Evolutionary conservation across 352 stramenopile genomes (phyloP).

Genomic region (Saprolegnia parasitica): DNA sequence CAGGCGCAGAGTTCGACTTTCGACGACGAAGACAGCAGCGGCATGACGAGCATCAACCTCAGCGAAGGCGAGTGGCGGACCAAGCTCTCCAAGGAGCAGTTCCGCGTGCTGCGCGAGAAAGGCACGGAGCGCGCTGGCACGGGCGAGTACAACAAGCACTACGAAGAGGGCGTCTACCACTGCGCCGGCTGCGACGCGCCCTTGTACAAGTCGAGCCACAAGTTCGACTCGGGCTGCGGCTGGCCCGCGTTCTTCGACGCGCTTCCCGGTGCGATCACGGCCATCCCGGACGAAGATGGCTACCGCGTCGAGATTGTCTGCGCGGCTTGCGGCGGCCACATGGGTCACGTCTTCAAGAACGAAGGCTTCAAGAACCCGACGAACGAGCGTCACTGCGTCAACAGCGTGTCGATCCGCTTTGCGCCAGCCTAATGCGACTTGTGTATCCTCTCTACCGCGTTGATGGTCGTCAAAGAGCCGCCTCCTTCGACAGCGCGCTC

Average conservation of each 20-base stretch:
- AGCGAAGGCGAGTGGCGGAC: constrained; percentile 81
- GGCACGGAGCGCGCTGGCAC: constrained; percentile 84
- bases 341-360: constrained; percentile 89
- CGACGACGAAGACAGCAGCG: too few relatives aligned
- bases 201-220: constrained; percentile 83
- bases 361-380: constrained; percentile 85
- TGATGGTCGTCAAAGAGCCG: too few relatives aligned
- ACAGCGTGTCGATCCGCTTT: constrained; percentile 87
- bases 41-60: constrained; percentile 36
- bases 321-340: constrained; percentile 83
- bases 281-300: constrained; percentile 62
- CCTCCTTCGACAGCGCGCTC: too few relatives aligned
- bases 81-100: constrained; percentile 71
- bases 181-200: constrained; percentile 84
- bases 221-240: constrained; percentile 88
- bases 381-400: constrained; percentile 87
- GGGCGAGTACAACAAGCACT: constrained; percentile 87
- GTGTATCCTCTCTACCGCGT: too few relatives aligned
- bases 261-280: constrained; percentile 83
- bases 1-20: too few relatives aligned
- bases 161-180: constrained; percentile 79
- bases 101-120: constrained; percentile 85
- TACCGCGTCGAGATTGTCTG: constrained; percentile 85
- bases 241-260: constrained; percentile 89
- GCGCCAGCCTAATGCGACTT: neutral